Base-by-base conservation (phyloP, 164 flowering plant species). In the Umbilicus rupestris region DNA sequence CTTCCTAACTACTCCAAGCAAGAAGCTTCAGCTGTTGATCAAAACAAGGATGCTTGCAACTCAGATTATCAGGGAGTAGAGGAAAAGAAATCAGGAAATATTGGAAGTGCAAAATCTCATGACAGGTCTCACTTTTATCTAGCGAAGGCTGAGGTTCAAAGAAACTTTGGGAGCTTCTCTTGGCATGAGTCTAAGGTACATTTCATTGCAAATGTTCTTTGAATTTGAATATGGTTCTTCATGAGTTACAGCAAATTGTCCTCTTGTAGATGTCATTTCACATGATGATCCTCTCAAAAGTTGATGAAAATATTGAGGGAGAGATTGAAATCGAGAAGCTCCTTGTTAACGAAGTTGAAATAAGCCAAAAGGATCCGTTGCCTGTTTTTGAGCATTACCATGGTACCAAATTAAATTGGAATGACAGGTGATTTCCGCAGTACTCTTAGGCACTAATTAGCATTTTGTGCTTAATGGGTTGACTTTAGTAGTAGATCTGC, bases 61-160 rank as follows among this genome's bases (percentile, higher is more conserved):
- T 39, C 68, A 30, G 68, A 73, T 37, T 26, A 39, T 30, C 73
- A 65, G 26, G 62, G 68, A 65, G 30, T 45, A 58, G 24, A 69
- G 63, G 82, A 66, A 29, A 76, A 66, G 19, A 72, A 58, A 22
- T 11, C 50, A 30, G 29, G 58, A 14, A 69, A 42, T 3, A n/a
- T 12, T 62, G 79, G 69, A 65, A 66, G 69, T 14, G 70, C 52
- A 49, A 83, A 81, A 72, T 66, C 74, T 65, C 72, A 73, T 42
- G 96, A 83, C 50, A 82, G 70, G 39, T 75, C 83, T 62, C 85
- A 85, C 65, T 78, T 77, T 85, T 90, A 86, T 68, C 72, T 90
- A 10, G 89, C 97, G 28, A 86, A 90, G 71, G 94, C 94, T 10
- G 98, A 93, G 72, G 86, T 93, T 74, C 94, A 88, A 74, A 78